Evolutionary conservation across 1,139 yeast genomes (phyloP).

Genomic region (Komagataea norvegica): DNA sequence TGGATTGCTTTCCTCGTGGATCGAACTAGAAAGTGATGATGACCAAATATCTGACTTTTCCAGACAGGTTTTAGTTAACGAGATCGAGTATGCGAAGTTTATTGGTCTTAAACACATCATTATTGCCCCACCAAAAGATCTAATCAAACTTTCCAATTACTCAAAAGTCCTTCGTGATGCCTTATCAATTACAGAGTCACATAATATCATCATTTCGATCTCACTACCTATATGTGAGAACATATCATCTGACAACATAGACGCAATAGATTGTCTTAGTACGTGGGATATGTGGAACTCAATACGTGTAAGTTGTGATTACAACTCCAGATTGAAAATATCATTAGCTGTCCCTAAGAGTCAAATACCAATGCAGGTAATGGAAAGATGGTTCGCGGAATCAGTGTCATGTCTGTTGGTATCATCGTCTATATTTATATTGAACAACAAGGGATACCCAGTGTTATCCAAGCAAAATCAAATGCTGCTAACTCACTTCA

Average conservation of each 20-base stretch:
- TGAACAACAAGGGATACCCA: constrained; percentile 55
- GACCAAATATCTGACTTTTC: constrained; percentile 45
- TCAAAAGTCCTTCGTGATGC: constrained; percentile 38
- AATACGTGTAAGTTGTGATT: constrained; percentile 48
- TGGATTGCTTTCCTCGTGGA: constrained; percentile 60
- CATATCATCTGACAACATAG: constrained; percentile 24
- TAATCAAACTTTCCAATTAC: constrained; percentile 46
- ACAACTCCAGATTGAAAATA: constrained; percentile 46
- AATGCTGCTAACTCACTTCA: constrained; percentile 35
- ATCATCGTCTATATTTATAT: constrained; percentile 48
- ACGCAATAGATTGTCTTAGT: constrained; percentile 47
- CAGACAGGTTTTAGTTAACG: constrained; percentile 48
- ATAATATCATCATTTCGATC: constrained; percentile 33
- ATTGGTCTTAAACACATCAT: constrained; percentile 48
- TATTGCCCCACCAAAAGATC: constrained; percentile 56
- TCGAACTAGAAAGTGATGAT: constrained; percentile 53
- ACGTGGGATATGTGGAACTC: constrained; percentile 74
- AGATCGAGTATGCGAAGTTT: constrained; percentile 52
- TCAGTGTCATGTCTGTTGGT: constrained; percentile 54
- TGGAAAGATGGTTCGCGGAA: constrained; percentile 60
- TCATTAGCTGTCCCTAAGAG: constrained; percentile 52
- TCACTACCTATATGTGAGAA: constrained; percentile 42
- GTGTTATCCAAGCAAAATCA: constrained; percentile 57
- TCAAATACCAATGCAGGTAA: constrained; percentile 42
- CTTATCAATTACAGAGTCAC: constrained; percentile 27